Percentiles rank a stretch among this genome's conserved stretches.
Conservation (phyloP, 1,284 basidiomycete genomes). For the Trametes polyzona region DNA sequence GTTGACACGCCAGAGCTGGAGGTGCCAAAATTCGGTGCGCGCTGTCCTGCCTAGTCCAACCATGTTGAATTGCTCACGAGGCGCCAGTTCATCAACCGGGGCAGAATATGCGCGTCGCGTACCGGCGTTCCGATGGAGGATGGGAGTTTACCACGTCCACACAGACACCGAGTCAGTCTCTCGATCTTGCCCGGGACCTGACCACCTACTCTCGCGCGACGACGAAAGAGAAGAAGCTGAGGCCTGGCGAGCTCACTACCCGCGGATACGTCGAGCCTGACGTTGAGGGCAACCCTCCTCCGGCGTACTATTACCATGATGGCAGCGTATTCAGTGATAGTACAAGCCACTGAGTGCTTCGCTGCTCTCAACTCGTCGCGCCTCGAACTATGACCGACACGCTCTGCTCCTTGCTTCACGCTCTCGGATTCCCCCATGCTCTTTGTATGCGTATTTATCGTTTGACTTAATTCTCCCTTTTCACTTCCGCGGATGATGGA, state of each 20-base stretch:
- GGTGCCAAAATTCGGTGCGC: slow-evolving; percentile 32
- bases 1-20: slow-evolving; percentile 23
- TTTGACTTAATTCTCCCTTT: background rate
- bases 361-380: background rate
- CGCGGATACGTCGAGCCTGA: slow-evolving; percentile 35
- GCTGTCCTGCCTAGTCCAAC: background rate
- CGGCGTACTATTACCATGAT: slow-evolving; percentile 30
- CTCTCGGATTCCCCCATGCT: slow-evolving; percentile 16
- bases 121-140: slow-evolving; percentile 35
- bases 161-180: slow-evolving; percentile 11
- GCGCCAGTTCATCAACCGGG: slow-evolving; percentile 35
- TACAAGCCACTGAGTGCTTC: slow-evolving; percentile 3
- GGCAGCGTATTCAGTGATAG: slow-evolving; percentile 23
- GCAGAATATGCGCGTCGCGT: slow-evolving; percentile 39
- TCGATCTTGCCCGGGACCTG: slow-evolving; percentile 20
- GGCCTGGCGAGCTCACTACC: slow-evolving; percentile 32
- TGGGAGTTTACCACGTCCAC: slow-evolving; percentile 34
- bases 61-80: background rate
- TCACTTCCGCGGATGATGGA: slow-evolving; percentile 8
- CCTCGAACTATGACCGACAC: slow-evolving; percentile 8
- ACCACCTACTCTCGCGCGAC: slow-evolving; percentile 20
- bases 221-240: slow-evolving; percentile 30
- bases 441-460: slow-evolving; percentile 26
- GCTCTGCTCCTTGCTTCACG: slow-evolving; percentile 14
- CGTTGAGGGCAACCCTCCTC: slow-evolving; percentile 30